Base-by-base conservation (phyloP, 2,329 filamentous ascomycete genomes). In the Salinomyces thailandicus region DNA sequence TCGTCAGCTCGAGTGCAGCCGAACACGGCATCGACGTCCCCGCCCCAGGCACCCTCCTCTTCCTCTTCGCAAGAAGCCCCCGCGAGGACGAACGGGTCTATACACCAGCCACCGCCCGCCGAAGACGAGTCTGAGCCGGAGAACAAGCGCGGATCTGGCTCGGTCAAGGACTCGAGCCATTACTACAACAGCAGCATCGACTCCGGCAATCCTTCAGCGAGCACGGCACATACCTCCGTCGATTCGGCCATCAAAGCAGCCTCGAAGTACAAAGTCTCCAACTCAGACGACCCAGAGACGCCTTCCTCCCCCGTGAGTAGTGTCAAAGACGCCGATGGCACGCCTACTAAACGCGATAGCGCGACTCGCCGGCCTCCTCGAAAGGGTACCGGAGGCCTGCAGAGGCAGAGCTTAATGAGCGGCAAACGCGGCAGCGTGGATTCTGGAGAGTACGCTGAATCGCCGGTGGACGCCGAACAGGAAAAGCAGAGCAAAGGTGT, bases 281-380 rank as follows among this genome's bases (percentile, higher is more conserved):
- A 42, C 20, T 15, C 32, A 5, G 40, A 42, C 20, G 20, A 17
- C 12, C 8, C n/a, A 8, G 31, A 33, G 11, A 9, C n/a, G 15
- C 31, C 31, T 7, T 18, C 31, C 7, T 33, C 31, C 9, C 31
- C 31, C 17, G 31, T 34, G 27, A 24, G 32, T 36, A 37, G 30
- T 22, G 52, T 54, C 17, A 29, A 42, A 11, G 19, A 37, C 43
- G 24, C 38, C 33, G 20, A 48, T 46, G 34, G 54, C 46, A 39
- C 39, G 19, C 57, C 73, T 2, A 73, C 78, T 48, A 81, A 81
- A 61, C 71, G 77, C 34, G 77, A 79, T 54, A 82, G 77, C 44
- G 58, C 81, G 13, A 69, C 70, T 31, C 68, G 76, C 45, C 33
- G 71, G 36, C 68, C 77, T 44, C 53, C 50, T 16, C 62, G 66